Percentiles rank a stretch among this genome's conserved stretches.
Conservation (phyloP, 2,329 filamentous ascomycete species). For the Monosporascus sp. region DNA sequence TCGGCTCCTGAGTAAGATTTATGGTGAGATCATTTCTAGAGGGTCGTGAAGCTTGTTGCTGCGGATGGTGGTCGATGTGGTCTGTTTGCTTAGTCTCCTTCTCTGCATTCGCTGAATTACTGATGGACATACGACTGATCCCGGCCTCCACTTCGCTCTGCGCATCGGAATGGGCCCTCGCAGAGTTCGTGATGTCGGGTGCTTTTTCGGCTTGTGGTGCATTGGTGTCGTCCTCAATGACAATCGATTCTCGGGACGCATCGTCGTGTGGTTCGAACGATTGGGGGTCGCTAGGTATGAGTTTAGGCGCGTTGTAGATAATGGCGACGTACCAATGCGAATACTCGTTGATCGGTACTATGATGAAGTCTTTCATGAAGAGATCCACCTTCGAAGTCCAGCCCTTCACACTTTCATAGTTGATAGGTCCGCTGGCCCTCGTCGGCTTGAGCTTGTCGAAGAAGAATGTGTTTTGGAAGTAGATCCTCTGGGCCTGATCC, state of each 20-base stretch:
- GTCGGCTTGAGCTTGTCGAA: conserved; percentile 68
- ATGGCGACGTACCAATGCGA: conserved; percentile 93
- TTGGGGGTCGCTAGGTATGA: conserved; percentile 34
- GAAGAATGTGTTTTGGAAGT: conserved; percentile 93
- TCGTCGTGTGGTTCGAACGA: not conserved
- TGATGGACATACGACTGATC: conserved; percentile 23
- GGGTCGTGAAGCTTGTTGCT: conserved; percentile 2
- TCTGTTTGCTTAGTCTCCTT: conserved; percentile 14
- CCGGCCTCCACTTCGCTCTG: conserved; percentile 14
- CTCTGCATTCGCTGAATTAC: conserved; percentile 7
- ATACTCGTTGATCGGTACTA: conserved; percentile 86
- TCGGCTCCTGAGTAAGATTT: conserved; percentile 9
- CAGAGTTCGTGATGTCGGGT: not conserved
- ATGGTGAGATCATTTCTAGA: conserved; percentile 2
- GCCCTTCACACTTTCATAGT: conserved; percentile 76
- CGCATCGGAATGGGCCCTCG: not conserved
- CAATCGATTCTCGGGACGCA: conserved; percentile 4
- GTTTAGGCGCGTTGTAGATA: conserved; percentile 76
- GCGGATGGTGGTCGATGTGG: conserved; percentile 5
- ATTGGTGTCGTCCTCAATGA: conserved; percentile 6
- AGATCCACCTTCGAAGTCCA: conserved; percentile 88
- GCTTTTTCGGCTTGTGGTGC: conserved; percentile 4
- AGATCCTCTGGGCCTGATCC: conserved; percentile 58
- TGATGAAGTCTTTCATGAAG: conserved; percentile 79
- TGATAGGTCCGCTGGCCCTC: conserved; percentile 53